Evolutionary conservation across 2,329 filamentous ascomycete species (phyloP).

Genomic region (Sclerotinia minor): DNA sequence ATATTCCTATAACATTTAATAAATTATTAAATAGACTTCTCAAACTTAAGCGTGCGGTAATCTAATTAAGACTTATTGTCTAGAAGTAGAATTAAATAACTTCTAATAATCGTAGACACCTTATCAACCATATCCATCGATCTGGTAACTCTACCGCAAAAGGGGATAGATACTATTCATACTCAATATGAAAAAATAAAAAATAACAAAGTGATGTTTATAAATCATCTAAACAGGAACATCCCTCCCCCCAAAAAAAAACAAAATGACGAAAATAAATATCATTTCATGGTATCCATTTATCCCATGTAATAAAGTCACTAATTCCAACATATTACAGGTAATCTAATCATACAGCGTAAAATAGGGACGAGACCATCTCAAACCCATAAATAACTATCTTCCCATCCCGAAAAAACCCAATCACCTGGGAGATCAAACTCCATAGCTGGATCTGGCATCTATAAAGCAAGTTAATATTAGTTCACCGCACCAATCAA

Average conservation of each 20-base stretch:
- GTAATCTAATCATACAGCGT: background rate
- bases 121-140: background rate
- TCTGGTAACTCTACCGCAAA: background rate
- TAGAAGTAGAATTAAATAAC: background rate
- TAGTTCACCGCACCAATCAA: background rate
- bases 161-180: background rate
- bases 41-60: no score
- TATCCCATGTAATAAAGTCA: no score
- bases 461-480: background rate
- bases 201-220: background rate
- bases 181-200: background rate
- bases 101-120: background rate
- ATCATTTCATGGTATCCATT: background rate
- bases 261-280: background rate
- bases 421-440: slow-evolving; percentile 27
- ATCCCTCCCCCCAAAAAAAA: no score
- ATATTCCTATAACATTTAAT: no score
- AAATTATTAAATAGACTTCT: no score
- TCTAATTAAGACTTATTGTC: no score
- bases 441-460: slow-evolving; percentile 29
- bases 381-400: slow-evolving; percentile 7
- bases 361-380: no score
- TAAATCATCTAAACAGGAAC: background rate
- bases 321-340: background rate
- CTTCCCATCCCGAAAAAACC: slow-evolving; percentile 25